phyloP scores from a whole-genome alignment of 208 protist genomes.

The Balamuthia mandrillaris region DNA sequence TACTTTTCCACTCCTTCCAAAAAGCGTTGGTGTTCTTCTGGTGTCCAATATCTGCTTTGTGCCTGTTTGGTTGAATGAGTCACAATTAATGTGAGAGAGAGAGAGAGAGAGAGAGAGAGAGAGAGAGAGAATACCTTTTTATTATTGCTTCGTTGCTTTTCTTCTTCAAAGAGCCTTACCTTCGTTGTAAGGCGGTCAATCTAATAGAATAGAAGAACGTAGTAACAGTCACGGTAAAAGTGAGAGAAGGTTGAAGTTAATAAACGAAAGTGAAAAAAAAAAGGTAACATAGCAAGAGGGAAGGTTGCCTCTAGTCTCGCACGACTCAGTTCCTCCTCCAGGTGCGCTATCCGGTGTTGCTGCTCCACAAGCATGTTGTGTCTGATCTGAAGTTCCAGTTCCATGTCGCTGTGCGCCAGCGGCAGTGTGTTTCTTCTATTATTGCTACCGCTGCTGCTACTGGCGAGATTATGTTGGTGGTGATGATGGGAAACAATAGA shows the following conservation, averaged over 20 bases:
- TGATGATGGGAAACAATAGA: not conserved
- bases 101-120: not conserved
- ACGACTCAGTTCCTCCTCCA: conserved; percentile 45
- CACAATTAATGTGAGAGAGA: not conserved
- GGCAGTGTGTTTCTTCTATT: conserved; percentile 6
- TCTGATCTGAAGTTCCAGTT: conserved; percentile 30
- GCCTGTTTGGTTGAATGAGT: not conserved
- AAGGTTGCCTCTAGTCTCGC: not conserved
- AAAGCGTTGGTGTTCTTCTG: conserved; percentile 57
- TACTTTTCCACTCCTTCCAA: conserved; percentile 52
- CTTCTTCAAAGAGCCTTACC: conserved; percentile 54
- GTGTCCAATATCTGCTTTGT: conserved; percentile 64
- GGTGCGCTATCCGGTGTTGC: conserved; percentile 41
- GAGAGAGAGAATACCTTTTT: conserved; percentile 39
- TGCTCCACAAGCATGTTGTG: conserved; percentile 46
- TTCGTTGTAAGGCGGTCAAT: conserved; percentile 52
- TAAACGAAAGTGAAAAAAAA: not conserved
- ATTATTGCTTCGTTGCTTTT: conserved; percentile 49
- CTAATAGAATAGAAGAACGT: not conserved
- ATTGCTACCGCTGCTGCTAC: not conserved
- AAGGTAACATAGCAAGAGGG: not conserved
- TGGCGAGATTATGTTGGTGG: not conserved
- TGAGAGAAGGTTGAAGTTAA: not conserved
- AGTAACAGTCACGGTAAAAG: not conserved
- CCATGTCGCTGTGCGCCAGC: conserved; percentile 10